These are phyloP conservation scores for Microthyrium microscopicum DNA, from an alignment of 2,329 filamentous ascomycete species.

Conservation along the genomic window DNA sequence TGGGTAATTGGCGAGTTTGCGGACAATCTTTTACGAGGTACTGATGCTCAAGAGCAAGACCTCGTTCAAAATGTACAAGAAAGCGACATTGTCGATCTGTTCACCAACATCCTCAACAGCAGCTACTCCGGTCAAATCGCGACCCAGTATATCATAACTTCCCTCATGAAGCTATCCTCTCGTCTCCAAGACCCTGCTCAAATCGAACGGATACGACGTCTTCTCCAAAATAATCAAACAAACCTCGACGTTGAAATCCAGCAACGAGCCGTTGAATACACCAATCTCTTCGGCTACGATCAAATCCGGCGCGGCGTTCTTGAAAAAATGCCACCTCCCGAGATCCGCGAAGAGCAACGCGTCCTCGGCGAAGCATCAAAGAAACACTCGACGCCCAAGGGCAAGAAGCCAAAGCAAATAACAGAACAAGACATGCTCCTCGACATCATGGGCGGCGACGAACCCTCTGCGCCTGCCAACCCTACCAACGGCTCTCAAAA, in stretches of 20 bases:
- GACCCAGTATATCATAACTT: slow-evolving; percentile 90
- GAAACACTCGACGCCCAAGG: slow-evolving; percentile 39
- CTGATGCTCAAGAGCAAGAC: slow-evolving; percentile 88
- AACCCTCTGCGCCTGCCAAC: slow-evolving; percentile 40
- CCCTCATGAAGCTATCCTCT: slow-evolving; percentile 86
- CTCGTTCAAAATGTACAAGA: slow-evolving; percentile 70
- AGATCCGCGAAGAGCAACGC: slow-evolving; percentile 88
- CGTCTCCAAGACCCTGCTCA: slow-evolving; percentile 71
- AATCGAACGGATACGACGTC: slow-evolving; percentile 64
- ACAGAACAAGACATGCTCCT: slow-evolving; percentile 82
- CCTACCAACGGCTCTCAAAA: slow-evolving; percentile 45
- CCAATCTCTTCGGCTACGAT: slow-evolving; percentile 84
- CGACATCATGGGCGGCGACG: slow-evolving; percentile 77
- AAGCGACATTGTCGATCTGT: slow-evolving; percentile 82
- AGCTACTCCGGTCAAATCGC: slow-evolving; percentile 83
- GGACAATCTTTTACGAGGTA: slow-evolving; percentile 72
- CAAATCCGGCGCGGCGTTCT: slow-evolving; percentile 75
- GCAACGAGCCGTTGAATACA: slow-evolving; percentile 87
- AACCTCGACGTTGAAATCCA: slow-evolving; percentile 92
- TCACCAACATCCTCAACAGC: slow-evolving; percentile 81
- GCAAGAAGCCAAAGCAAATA: slow-evolving; percentile 61
- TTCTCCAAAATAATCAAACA: slow-evolving; percentile 63
- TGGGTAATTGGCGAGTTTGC: slow-evolving; percentile 98
- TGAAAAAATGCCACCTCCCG: slow-evolving; percentile 94
- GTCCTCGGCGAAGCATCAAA: slow-evolving; percentile 64